A percentile compares a stretch with the other conserved stretches of the same genome.
phyloP scores from a whole-genome alignment of 805 yeast genomes.

The Metschnikowia chrysomelidarum region DNA sequence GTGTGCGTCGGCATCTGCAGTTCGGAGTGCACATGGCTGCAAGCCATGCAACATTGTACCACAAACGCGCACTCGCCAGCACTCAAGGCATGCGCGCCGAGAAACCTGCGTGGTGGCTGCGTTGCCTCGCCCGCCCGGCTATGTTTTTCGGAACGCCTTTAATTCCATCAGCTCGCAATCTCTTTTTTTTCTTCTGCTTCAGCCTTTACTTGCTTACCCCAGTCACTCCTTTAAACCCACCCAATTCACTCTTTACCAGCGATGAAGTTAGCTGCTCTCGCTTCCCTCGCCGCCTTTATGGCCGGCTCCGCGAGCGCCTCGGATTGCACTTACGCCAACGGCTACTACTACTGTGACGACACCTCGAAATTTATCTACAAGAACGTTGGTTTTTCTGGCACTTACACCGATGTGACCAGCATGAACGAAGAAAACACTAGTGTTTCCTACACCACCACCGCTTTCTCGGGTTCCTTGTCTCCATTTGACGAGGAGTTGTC shows the following conservation, averaged over 20 bases:
- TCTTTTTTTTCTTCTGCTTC: conserved; percentile 5
- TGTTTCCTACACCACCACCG: conserved; percentile 56
- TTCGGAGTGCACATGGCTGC: neutral
- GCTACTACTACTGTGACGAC: conserved; percentile 81
- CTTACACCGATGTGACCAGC: conserved; percentile 72
- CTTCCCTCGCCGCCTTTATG: conserved; percentile 18
- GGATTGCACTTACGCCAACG: conserved; percentile 50
- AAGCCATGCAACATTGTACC: neutral
- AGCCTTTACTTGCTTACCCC: conserved; percentile 10
- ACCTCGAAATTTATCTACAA: conserved; percentile 65
- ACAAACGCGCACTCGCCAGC: conserved; percentile 5
- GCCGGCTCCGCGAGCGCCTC: conserved; percentile 27
- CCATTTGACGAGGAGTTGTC: conserved; percentile 87
- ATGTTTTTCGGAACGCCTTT: conserved; percentile 1
- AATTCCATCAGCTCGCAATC: too few species aligned
- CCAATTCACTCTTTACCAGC: conserved; percentile 17
- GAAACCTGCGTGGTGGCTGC: conserved; percentile 1
- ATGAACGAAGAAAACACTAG: conserved; percentile 72
- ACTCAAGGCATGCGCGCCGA: conserved; percentile 7
- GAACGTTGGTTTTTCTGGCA: conserved; percentile 81
- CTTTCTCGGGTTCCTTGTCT: conserved; percentile 70
- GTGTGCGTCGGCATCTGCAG: neutral
- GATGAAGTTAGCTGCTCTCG: conserved; percentile 19
- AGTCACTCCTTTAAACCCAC: conserved; percentile 14
- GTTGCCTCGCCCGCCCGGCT: conserved; percentile 4